A percentile compares a stretch with the other conserved stretches of the same genome.
Evolutionary conservation across 2,329 filamentous ascomycete species (phyloP).

Genomic region (Stachybotrys chlorohalonatus): DNA sequence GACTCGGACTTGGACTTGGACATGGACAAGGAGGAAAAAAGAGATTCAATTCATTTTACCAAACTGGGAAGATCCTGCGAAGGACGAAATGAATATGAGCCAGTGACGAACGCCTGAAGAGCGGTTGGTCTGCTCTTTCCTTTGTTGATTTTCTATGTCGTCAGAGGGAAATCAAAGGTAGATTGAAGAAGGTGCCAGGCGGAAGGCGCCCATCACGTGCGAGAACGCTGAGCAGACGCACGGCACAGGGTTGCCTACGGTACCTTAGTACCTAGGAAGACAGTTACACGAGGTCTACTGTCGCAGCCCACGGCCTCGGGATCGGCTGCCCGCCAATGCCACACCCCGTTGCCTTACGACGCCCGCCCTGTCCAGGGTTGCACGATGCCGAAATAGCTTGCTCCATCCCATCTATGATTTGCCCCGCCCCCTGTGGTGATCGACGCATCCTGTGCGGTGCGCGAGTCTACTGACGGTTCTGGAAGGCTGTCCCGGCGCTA

Average conservation of each 20-base stretch:
- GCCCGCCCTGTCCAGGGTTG: background rate
- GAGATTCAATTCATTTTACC: too few relatives aligned
- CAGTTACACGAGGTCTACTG: background rate
- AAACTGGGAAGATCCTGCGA: too few relatives aligned
- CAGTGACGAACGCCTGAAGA: too few relatives aligned
- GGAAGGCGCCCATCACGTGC: background rate
- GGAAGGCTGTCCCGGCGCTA: background rate
- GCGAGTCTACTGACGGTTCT: background rate
- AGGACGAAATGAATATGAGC: too few relatives aligned
- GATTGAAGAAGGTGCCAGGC: too few relatives aligned
- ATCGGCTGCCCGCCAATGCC: background rate
- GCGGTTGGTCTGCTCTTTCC: too few relatives aligned
- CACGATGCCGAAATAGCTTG: background rate
- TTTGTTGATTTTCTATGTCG: too few relatives aligned
- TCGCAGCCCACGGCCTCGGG: background rate
- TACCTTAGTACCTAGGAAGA: too few relatives aligned
- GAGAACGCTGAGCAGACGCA: background rate
- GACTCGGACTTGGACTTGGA: too few relatives aligned
- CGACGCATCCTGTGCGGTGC: background rate
- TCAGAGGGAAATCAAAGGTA: too few relatives aligned
- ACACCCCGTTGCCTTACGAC: background rate
- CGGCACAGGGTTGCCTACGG: too few relatives aligned
- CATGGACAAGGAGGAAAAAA: background rate
- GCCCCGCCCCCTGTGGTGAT: background rate
- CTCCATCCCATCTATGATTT: background rate